Percentiles rank a stretch among this genome's conserved stretches.
These are phyloP conservation scores for Helicostylum pulchrum DNA, from an alignment of 192 early-diverging fungal species.

Conservation along the genomic window DNA sequence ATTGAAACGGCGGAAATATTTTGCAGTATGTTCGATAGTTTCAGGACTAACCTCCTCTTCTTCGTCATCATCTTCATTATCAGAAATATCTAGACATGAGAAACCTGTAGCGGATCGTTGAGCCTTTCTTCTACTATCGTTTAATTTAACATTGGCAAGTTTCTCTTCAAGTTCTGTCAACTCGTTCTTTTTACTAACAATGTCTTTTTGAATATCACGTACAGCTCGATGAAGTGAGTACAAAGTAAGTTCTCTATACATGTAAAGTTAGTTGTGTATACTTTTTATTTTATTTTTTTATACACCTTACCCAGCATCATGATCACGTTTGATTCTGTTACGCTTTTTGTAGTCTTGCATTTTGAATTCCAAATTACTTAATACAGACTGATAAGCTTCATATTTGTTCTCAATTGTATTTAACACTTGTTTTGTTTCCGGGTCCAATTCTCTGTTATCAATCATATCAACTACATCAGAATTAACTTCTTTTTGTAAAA, in stretches of 20 bases:
- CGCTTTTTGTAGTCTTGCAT: constrained; percentile 5
- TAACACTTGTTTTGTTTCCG: background rate
- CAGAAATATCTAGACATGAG: constrained; percentile 1
- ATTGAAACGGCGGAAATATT: constrained; percentile 1
- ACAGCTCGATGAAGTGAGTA: constrained; percentile 16
- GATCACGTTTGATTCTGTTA: background rate
- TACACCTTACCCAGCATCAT: constrained; percentile 1
- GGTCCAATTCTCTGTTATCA: constrained; percentile 7
- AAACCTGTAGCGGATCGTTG: background rate
- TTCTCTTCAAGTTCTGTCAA: constrained; percentile 9
- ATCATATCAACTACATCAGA: constrained; percentile 1
- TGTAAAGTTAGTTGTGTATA: background rate
- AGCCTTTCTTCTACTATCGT: background rate
- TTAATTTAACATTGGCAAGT: background rate
- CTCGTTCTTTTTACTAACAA: background rate
- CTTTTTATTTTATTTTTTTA: background rate
- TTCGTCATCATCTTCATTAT: constrained; percentile 7
- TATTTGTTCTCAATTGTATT: background rate
- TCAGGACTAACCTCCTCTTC: background rate
- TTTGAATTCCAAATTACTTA: constrained; percentile 12
- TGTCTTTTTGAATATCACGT: constrained; percentile 14
- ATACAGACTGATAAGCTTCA: background rate
- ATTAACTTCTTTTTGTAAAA: background rate
- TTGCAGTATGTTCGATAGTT: background rate
- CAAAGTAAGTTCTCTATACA: background rate